Base-by-base conservation (phyloP, 2,329 filamentous ascomycete genomes). In the Xylariales sp. region DNA sequence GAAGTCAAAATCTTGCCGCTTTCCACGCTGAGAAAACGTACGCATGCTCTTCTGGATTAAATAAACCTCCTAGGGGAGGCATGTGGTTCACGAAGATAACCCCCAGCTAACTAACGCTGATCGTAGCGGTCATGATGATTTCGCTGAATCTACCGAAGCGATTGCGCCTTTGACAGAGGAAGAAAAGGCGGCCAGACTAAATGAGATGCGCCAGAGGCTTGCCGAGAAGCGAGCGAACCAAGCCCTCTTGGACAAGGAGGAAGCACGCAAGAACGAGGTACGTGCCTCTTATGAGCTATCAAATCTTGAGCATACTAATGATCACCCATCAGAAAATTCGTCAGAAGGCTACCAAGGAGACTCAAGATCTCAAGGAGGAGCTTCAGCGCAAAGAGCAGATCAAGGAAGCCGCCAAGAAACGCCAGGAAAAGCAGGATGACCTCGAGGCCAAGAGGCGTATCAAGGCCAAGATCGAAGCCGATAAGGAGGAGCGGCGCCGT, bases 131-230 rank as follows among this genome's bases (percentile, higher is more conserved):
- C 93, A 98, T 62, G 79, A 82, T 32, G 85, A 96, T 62, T 98
- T 98, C 59, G 78, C 85, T 15, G 89, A 98, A 60, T 96, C 90
- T 0, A 91, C 87, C 4, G 91, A 97, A 54, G 89, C 94, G 57
- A 82, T 98, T 49, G 84, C 86, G 4, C 88, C 91, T 1, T 67
- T 98, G 53, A 96, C 90, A 0, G 89, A 91, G 49, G 90, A 94
- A 44, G 84, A 98, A 66, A 96, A 93, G 71, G 82, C 83, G 56
- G 74, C 78, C n/a, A 84, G 76, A 51, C 74, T 98, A 4, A 72
- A 78, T 21, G 86, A 93, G 52, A 73, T 96, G 31, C 77, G 81
- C 21, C 72, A 80, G 51, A 84, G 81, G 46, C 70, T 91, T 18
- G 77, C 79, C 31, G 80, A 75, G 43, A 95, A 94, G 72, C 76